Percentiles rank a stretch among this genome's conserved stretches.
phyloP scores from a whole-genome alignment of 352 stramenopile genomes.

The Blastocystis sp. region DNA sequence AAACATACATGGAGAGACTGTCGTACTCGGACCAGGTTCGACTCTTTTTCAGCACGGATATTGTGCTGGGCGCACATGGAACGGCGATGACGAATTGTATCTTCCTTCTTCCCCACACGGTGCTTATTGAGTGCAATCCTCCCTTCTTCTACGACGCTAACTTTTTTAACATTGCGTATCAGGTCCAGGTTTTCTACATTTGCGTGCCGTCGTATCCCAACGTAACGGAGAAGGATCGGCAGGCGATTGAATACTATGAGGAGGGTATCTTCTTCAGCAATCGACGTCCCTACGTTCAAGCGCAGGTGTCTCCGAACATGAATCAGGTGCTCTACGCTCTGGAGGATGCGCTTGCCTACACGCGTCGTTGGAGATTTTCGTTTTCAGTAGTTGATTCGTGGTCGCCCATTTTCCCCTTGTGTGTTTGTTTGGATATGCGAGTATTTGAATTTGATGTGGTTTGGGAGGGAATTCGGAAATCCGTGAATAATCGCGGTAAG shows the following conservation, averaged over 20 bases:
- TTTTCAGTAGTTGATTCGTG: background rate
- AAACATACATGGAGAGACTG: background rate
- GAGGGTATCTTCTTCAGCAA: background rate
- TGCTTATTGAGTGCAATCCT: background rate
- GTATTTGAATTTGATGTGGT: no score
- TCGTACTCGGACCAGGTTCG: background rate
- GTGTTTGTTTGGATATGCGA: no score
- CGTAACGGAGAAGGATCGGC: background rate
- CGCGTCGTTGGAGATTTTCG: no score
- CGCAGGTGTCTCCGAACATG: background rate
- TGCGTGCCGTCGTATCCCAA: background rate
- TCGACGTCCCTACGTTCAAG: background rate
- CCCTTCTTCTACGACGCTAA: background rate
- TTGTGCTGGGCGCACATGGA: background rate
- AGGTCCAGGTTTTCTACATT: background rate
- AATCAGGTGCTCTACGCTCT: background rate
- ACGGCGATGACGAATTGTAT: background rate
- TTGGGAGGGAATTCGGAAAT: no score
- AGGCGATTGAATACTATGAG: background rate
- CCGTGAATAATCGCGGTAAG: no score
- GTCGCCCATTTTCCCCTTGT: background rate
- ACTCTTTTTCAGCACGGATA: background rate
- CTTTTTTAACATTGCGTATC: background rate
- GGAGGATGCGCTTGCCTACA: background rate
- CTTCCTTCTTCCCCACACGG: background rate